These are phyloP conservation scores for Furculomyces boomerangus DNA, from an alignment of 371 early-diverging fungal species.

Conservation along the genomic window DNA sequence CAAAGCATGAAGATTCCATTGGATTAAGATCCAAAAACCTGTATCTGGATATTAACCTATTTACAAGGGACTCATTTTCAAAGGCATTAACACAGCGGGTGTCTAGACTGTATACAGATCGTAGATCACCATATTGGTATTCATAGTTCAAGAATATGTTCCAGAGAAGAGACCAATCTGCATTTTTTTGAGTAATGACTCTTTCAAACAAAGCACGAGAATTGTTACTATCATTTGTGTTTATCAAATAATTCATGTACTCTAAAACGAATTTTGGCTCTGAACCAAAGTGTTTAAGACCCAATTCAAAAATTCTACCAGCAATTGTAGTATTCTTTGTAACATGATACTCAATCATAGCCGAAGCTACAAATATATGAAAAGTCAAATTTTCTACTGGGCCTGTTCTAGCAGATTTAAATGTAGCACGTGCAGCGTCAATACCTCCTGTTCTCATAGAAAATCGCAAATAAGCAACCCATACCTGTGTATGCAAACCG, in stretches of 20 bases:
- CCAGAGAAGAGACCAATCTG: conserved; percentile 45
- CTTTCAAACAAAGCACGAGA: conserved; percentile 76
- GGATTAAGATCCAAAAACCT: neutral
- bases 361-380: conserved; percentile 56
- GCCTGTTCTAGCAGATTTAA: conserved; percentile 62
- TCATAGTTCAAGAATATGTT: conserved; percentile 64
- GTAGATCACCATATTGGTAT: conserved; percentile 68
- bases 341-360: conserved; percentile 82
- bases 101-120: conserved; percentile 51
- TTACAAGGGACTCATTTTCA: conserved; percentile 20
- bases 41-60: neutral
- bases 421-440: conserved; percentile 56
- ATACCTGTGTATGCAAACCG: conserved; percentile 44
- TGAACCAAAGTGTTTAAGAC: conserved; percentile 56
- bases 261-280: conserved; percentile 52
- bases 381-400: conserved; percentile 40
- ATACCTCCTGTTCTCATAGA: conserved; percentile 62
- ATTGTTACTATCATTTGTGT: conserved; percentile 81
- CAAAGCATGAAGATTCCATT: neutral
- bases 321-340: conserved; percentile 70
- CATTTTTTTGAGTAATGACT: conserved; percentile 37
- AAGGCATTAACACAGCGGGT: conserved; percentile 53
- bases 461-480: conserved; percentile 77
- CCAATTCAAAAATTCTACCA: conserved; percentile 79
- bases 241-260: conserved; percentile 73